A percentile compares a stretch with the other conserved stretches of the same genome.
phyloP scores from a whole-genome alignment of 768 basidiomycete species.

The Serendipita sp. region DNA sequence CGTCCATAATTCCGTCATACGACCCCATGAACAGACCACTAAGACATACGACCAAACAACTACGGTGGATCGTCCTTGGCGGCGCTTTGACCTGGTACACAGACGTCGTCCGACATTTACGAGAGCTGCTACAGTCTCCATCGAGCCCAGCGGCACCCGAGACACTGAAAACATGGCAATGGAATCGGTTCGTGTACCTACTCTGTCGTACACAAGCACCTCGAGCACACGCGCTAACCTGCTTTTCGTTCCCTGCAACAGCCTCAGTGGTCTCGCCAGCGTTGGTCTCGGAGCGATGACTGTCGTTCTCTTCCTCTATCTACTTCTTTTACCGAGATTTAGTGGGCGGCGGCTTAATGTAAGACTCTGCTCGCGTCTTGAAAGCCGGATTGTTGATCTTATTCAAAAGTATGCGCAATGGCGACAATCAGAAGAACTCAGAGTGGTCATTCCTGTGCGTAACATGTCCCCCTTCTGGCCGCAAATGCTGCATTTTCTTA shows the following conservation, averaged over 20 bases:
- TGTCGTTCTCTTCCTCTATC: background rate
- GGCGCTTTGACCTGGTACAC: background rate
- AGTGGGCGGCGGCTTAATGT: background rate
- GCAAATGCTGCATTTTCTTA: background rate
- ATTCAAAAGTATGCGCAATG: background rate
- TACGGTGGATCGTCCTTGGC: conserved; percentile 1
- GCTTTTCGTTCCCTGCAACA: background rate
- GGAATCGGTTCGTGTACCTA: background rate
- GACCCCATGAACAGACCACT: background rate
- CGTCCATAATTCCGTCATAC: no score
- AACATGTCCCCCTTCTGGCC: background rate
- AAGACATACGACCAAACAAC: background rate
- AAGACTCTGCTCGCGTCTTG: background rate
- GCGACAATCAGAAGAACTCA: background rate
- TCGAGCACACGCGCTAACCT: background rate
- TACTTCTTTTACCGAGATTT: background rate
- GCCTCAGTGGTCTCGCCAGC: background rate
- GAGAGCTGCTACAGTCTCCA: background rate
- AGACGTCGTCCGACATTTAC: background rate
- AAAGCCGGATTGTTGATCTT: background rate
- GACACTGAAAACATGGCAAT: background rate
- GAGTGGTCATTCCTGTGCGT: background rate
- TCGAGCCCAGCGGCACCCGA: background rate
- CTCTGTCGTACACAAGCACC: no score
- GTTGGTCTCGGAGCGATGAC: background rate